These are phyloP conservation scores for Diaporthe nobilis DNA, from an alignment of 2,329 filamentous ascomycete genomes.

Conservation along the genomic window DNA sequence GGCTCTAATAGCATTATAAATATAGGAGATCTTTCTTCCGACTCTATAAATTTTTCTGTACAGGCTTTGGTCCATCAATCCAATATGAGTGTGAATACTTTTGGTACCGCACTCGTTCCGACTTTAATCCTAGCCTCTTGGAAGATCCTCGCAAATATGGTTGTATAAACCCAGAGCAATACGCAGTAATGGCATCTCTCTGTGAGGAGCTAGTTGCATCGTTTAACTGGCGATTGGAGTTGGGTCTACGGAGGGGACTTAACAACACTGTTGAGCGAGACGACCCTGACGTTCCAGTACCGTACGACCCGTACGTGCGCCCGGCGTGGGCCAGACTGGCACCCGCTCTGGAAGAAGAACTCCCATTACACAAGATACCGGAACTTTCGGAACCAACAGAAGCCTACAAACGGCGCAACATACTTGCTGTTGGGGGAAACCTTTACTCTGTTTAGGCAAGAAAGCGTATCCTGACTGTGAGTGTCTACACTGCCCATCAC, in stretches of 20 bases:
- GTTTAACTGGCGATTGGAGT: constrained; percentile 17
- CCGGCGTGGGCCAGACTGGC: constrained; percentile 1
- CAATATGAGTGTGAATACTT: constrained; percentile 6
- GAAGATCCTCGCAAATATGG: background rate
- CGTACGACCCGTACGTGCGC: constrained; percentile 2
- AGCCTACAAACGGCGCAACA: background rate
- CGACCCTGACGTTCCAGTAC: background rate
- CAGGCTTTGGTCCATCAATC: background rate
- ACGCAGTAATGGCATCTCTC: constrained; percentile 5
- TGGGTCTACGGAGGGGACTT: constrained; percentile 4
- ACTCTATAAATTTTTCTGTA: constrained; percentile 7
- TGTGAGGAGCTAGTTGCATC: constrained; percentile 16
- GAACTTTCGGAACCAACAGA: background rate
- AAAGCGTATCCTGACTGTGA: no score
- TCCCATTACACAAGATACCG: background rate
- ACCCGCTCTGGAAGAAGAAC: background rate
- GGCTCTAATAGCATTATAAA: background rate
- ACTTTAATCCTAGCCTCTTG: background rate
- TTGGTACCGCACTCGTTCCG: constrained; percentile 4
- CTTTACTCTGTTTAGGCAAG: no score
- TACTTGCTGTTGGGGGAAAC: background rate
- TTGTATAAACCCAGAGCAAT: constrained; percentile 12
- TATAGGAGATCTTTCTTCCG: background rate
- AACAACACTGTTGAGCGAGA: background rate
- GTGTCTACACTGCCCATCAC: no score